A percentile compares a stretch with the other conserved stretches of the same genome.
Evolutionary conservation across 2,329 filamentous ascomycete species (phyloP).

Genomic region (Teratosphaeria gauchensis): DNA sequence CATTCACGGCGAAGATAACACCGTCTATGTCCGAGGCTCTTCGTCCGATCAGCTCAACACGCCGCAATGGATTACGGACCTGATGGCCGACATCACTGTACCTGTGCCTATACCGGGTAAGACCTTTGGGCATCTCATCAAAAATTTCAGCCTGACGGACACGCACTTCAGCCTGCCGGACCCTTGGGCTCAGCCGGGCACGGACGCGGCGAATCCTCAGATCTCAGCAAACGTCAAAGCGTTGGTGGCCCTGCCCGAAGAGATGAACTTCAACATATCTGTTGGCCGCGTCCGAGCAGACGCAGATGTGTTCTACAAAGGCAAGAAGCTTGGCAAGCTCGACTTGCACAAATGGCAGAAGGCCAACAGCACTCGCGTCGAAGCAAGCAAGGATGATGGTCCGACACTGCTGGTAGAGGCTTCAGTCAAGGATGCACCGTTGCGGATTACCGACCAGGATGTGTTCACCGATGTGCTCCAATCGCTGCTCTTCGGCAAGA

Average conservation of each 20-base stretch:
- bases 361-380: conserved; percentile 66
- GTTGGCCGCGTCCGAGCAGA: conserved; percentile 67
- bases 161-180: conserved; percentile 80
- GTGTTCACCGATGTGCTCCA: conserved; percentile 76
- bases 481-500: conserved; percentile 59
- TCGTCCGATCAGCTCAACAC: conserved; percentile 52
- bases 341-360: conserved; percentile 73
- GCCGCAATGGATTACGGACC: conserved; percentile 71
- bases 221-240: conserved; percentile 79
- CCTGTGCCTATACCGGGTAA: conserved; percentile 77
- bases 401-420: conserved; percentile 63
- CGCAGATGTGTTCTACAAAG: conserved; percentile 71
- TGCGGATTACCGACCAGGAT: conserved; percentile 71
- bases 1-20: conserved; percentile 68
- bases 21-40: conserved; percentile 74
- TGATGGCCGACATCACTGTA: conserved; percentile 72
- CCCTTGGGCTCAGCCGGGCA: conserved; percentile 64
- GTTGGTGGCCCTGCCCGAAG: conserved; percentile 65
- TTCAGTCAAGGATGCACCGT: conserved; percentile 64
- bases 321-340: conserved; percentile 68
- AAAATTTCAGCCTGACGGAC: conserved; percentile 76
- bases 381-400: conserved; percentile 41
- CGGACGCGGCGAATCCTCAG: conserved; percentile 62
- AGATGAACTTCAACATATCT: conserved; percentile 77
- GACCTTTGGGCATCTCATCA: conserved; percentile 71